Evolutionary conservation across 768 basidiomycete species (phyloP).

Genomic region (Exidia glandulosa): DNA sequence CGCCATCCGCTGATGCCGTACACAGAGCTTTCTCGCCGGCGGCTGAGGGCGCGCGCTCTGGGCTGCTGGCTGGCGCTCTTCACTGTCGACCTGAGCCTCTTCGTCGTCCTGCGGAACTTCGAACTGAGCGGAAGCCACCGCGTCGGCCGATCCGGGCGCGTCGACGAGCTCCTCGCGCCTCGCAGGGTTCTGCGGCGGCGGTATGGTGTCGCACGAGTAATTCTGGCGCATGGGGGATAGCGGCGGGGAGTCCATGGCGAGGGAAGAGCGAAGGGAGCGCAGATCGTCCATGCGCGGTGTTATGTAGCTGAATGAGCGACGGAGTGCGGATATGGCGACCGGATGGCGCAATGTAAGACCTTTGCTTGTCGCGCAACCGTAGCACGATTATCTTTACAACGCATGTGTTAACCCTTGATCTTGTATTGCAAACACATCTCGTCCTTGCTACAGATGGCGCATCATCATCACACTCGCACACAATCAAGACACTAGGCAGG

Average conservation of each 20-base stretch:
- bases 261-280: not conserved
- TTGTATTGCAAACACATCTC: constrained; percentile 1
- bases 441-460: not conserved
- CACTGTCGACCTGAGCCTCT: constrained; percentile 4
- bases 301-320: not conserved
- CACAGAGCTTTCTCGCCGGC: constrained; percentile 68
- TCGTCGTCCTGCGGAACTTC: constrained; percentile 6
- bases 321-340: not conserved
- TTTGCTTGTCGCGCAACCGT: not conserved
- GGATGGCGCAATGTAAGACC: not conserved
- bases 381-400: not conserved
- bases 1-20: constrained; percentile 91
- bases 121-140: not conserved
- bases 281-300: not conserved
- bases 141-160: not conserved
- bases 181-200: constrained; percentile 39
- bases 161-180: constrained; percentile 14
- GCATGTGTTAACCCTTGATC: not conserved
- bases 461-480: not conserved
- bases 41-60: constrained; percentile 5
- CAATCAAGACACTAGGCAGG: constrained; percentile 4
- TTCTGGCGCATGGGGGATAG: constrained; percentile 16
- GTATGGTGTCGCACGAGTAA: constrained; percentile 64
- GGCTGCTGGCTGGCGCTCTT: not conserved
- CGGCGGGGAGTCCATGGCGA: constrained; percentile 5